Evolutionary conservation across 2,329 filamentous ascomycete genomes (phyloP).

Genomic region (Aspergillaceae sp.): DNA sequence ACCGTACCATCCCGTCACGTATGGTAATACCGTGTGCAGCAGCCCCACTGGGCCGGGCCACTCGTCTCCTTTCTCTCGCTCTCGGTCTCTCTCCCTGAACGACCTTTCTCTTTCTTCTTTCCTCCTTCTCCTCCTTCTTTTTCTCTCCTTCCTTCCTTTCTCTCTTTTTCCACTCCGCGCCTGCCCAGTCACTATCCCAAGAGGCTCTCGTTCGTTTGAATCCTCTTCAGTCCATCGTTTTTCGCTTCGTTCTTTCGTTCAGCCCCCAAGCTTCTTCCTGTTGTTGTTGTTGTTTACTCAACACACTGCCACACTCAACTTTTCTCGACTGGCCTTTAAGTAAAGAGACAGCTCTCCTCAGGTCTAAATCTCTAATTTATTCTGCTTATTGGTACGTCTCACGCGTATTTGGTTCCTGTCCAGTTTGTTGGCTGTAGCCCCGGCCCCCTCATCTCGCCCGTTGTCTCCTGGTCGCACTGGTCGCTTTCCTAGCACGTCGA

Average conservation of each 20-base stretch:
- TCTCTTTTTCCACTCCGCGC: slow-evolving; percentile 28
- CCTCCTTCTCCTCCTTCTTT: slow-evolving; percentile 8
- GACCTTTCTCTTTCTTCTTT: slow-evolving; percentile 10
- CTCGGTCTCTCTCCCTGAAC: slow-evolving; percentile 15
- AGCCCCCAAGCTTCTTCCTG: slow-evolving; percentile 8
- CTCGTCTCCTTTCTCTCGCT: slow-evolving; percentile 20
- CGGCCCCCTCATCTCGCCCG: too few relatives aligned
- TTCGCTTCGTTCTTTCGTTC: slow-evolving; percentile 27
- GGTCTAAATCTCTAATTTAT: slow-evolving; percentile 5
- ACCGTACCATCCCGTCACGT: too few relatives aligned
- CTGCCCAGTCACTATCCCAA: slow-evolving; percentile 20
- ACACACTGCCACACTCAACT: background rate
- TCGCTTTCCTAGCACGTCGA: too few relatives aligned
- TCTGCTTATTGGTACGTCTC: slow-evolving; percentile 10
- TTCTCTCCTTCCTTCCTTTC: slow-evolving; percentile 19
- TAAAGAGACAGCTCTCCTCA: background rate
- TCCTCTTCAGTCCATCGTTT: slow-evolving; percentile 23
- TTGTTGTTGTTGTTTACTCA: background rate
- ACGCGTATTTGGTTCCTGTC: background rate
- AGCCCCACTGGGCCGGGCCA: slow-evolving; percentile 17
- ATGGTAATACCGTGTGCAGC: background rate
- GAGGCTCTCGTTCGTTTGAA: slow-evolving; percentile 5
- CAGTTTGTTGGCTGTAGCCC: background rate
- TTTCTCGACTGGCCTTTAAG: background rate
- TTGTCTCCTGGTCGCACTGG: background rate